phyloP scores from a whole-genome alignment of 2,329 filamentous ascomycete species.

The Albifimbria verrucaria region DNA sequence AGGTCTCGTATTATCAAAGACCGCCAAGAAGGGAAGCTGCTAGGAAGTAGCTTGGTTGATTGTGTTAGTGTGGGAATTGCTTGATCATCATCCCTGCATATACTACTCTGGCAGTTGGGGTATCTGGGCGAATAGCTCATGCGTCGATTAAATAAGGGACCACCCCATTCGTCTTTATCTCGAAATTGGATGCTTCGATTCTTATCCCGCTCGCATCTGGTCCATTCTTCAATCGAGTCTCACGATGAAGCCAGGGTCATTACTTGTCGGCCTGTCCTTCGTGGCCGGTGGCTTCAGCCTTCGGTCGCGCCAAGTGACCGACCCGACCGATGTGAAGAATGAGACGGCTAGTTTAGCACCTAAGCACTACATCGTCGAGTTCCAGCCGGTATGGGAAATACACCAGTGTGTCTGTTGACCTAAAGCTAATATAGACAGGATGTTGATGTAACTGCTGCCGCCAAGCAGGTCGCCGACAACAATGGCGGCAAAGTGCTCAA shows the following conservation, averaged over 20 bases:
- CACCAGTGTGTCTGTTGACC: neutral
- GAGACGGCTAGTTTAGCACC: neutral
- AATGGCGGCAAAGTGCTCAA: slow-evolving; percentile 3
- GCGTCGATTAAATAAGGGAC: no score
- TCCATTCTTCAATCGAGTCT: no score
- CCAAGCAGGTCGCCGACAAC: neutral
- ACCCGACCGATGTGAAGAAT: neutral
- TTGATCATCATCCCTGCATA: no score
- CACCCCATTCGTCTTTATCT: no score
- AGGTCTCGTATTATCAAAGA: no score
- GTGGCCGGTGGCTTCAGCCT: neutral
- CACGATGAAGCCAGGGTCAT: neutral
- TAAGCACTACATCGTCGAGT: slow-evolving; percentile 1
- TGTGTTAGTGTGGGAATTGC: no score
- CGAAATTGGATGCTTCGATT: no score
- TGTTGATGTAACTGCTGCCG: slow-evolving; percentile 2
- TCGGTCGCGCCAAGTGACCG: neutral
- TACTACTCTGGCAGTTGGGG: no score
- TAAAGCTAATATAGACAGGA: neutral
- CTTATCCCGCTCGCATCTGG: no score
- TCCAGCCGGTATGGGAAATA: neutral
- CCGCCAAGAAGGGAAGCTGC: no score
- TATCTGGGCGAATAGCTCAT: no score
- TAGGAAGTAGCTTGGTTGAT: no score
- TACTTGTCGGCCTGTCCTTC: neutral